These are phyloP conservation scores for Backusella liffmaniae DNA, from an alignment of 192 early-diverging fungal species.

Conservation along the genomic window DNA sequence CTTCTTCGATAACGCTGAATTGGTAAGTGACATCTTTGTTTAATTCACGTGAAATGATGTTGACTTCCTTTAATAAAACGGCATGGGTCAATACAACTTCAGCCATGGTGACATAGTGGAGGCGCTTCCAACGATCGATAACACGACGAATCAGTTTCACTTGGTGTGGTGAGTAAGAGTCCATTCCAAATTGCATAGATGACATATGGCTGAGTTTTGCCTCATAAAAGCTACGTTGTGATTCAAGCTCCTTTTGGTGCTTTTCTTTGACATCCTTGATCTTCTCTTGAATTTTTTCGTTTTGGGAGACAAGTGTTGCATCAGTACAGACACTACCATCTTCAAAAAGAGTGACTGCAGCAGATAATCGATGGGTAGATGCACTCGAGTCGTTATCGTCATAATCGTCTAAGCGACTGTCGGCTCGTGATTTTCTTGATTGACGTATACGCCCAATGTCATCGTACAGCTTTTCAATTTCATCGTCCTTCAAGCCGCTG, in stretches of 20 bases:
- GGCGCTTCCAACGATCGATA: slow-evolving; percentile 47
- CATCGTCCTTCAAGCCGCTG: slow-evolving; percentile 53
- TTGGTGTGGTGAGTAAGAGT: slow-evolving; percentile 24
- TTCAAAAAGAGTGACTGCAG: slow-evolving; percentile 18
- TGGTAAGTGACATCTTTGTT: slow-evolving; percentile 79
- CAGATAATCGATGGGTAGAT: slow-evolving; percentile 1
- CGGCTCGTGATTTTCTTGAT: slow-evolving; percentile 46
- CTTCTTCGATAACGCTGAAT: slow-evolving; percentile 70
- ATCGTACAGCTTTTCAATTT: slow-evolving; percentile 54
- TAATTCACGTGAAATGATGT: slow-evolving; percentile 82
- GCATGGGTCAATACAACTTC: slow-evolving; percentile 67
- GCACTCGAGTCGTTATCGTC: slow-evolving; percentile 17
- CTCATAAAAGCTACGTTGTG: slow-evolving; percentile 55
- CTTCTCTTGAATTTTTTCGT: slow-evolving; percentile 37
- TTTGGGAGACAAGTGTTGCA: slow-evolving; percentile 17
- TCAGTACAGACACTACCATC: slow-evolving; percentile 34
- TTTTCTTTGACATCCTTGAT: slow-evolving; percentile 47
- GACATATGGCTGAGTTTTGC: slow-evolving; percentile 43
- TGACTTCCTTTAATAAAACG: slow-evolving; percentile 82
- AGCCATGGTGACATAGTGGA: slow-evolving; percentile 59
- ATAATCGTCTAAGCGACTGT: slow-evolving; percentile 38
- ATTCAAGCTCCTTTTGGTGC: slow-evolving; percentile 46
- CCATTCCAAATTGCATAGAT: slow-evolving; percentile 27
- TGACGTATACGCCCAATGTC: slow-evolving; percentile 52
- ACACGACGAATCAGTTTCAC: slow-evolving; percentile 39